A percentile compares a stretch with the other conserved stretches of the same genome.
Conservation (phyloP, 75 land plant species). For the Gnetum montanum region DNA sequence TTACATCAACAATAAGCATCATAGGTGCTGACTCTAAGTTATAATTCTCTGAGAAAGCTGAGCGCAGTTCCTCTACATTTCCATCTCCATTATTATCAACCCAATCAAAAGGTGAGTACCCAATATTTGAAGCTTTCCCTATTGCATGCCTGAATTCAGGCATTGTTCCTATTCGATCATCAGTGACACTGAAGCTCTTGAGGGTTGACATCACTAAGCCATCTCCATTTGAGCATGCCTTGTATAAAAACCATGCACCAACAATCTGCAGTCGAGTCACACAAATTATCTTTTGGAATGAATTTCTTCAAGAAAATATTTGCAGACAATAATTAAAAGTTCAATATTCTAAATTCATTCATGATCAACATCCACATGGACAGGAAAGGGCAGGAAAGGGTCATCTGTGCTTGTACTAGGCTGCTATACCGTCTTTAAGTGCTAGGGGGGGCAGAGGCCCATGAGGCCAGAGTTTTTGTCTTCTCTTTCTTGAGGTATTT, state of each 20-base stretch:
- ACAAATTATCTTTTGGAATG: neutral
- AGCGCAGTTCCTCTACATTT: neutral
- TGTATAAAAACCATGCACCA: conserved; percentile 76
- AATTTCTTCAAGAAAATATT: neutral
- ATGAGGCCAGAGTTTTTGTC: too few relatives aligned
- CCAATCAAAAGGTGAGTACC: neutral
- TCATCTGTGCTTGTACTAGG: neutral
- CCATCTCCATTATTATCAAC: conserved; percentile 4
- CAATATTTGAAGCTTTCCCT: conserved; percentile 44
- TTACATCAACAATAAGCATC: conserved; percentile 89
- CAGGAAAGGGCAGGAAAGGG: neutral
- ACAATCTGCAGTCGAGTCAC: conserved; percentile 49
- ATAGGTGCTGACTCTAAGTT: conserved; percentile 39
- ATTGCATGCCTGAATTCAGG: conserved; percentile 65
- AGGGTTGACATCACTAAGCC: conserved; percentile 70
- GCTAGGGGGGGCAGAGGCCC: neutral
- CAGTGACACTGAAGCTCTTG: conserved; percentile 57
- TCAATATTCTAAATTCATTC: too few relatives aligned
- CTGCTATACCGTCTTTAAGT: neutral
- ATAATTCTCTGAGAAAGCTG: conserved; percentile 3
- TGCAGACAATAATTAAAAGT: neutral
- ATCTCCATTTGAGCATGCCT: conserved; percentile 48
- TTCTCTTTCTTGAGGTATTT: too few relatives aligned
- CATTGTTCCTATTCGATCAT: conserved; percentile 80
- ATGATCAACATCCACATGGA: neutral